These are phyloP conservation scores for Botrytis sinoallii DNA, from an alignment of 2,329 filamentous ascomycete species.

Conservation along the genomic window DNA sequence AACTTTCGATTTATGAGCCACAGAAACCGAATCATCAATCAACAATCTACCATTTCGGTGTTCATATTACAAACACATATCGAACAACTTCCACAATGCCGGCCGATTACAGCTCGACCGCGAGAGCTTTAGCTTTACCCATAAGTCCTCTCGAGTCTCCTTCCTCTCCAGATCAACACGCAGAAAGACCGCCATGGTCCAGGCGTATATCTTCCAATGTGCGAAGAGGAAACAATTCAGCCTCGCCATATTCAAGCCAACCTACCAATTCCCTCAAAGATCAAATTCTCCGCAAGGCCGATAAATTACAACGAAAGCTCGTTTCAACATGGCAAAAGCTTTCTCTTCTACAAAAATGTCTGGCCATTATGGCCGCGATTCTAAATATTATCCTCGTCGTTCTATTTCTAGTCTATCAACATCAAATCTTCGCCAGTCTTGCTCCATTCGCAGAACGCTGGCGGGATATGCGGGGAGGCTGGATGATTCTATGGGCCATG, in stretches of 20 bases:
- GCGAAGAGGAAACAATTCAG: conserved; percentile 24
- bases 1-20: neutral
- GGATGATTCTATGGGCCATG: conserved; percentile 62
- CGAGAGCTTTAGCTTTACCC: conserved; percentile 48
- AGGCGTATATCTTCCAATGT: conserved; percentile 43
- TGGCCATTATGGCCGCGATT: conserved; percentile 52
- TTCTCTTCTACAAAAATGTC: conserved; percentile 58
- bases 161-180: conserved; percentile 38
- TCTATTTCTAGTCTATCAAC: conserved; percentile 73
- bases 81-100: conserved; percentile 42
- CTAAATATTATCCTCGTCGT: conserved; percentile 53
- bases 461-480: conserved; percentile 67
- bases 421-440: conserved; percentile 74
- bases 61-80: neutral
- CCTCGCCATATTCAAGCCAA: conserved; percentile 28
- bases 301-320: conserved; percentile 49
- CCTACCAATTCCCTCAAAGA: conserved; percentile 38
- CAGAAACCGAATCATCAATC: neutral
- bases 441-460: conserved; percentile 71
- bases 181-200: conserved; percentile 50
- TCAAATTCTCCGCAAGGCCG: conserved; percentile 48
- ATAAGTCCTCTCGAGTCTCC: conserved; percentile 47
- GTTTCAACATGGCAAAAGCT: conserved; percentile 53
- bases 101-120: conserved; percentile 50
- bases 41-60: neutral